phyloP scores from a whole-genome alignment of 805 yeast species.

The Torulaspora delbrueckii region DNA sequence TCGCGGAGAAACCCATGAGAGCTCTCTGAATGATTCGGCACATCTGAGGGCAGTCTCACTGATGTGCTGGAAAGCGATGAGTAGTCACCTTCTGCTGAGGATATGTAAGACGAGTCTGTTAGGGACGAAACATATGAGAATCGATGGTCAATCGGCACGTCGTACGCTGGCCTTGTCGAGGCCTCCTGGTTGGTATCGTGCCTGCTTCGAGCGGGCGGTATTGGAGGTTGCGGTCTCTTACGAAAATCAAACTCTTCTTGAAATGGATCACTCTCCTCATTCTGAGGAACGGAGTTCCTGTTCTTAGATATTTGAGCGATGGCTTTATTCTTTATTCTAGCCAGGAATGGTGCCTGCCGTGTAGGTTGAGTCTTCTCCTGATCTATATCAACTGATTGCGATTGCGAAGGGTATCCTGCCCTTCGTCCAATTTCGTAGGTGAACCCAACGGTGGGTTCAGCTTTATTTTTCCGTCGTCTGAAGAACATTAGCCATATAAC shows the following conservation, averaged over 20 bases:
- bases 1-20: constrained; percentile 25
- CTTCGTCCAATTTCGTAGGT: constrained; percentile 24
- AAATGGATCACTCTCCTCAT: constrained; percentile 19
- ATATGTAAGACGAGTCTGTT: constrained; percentile 17
- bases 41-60: constrained; percentile 6
- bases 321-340: constrained; percentile 6
- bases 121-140: constrained; percentile 18
- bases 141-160: constrained; percentile 10
- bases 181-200: background rate
- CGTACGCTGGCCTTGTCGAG: background rate
- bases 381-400: constrained; percentile 3
- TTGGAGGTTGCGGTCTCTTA: constrained; percentile 15
- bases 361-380: constrained; percentile 6
- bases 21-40: constrained; percentile 2
- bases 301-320: background rate
- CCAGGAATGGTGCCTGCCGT: constrained; percentile 4
- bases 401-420: constrained; percentile 13
- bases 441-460: constrained; percentile 10
- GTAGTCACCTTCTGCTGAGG: constrained; percentile 16
- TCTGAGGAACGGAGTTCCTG: background rate
- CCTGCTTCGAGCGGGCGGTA: constrained; percentile 21
- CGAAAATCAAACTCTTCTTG: constrained; percentile 26
- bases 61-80: constrained; percentile 21
- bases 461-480: constrained; percentile 12
- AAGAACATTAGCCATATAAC: constrained; percentile 21